phyloP scores from a whole-genome alignment of 768 basidiomycete species.

The Lepiota venenata region DNA sequence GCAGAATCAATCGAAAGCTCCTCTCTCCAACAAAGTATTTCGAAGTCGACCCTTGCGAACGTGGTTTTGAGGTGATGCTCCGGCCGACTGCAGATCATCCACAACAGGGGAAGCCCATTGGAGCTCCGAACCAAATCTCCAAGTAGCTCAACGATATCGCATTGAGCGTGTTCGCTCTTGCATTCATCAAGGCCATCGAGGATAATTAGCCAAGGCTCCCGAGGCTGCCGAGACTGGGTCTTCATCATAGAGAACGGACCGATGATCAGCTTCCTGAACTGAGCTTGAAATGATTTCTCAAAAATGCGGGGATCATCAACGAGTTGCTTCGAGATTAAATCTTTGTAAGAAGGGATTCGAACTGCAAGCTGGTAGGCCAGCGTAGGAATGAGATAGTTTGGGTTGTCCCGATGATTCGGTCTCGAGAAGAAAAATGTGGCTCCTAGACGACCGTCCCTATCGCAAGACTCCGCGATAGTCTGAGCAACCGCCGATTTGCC shows the following conservation, averaged over 20 bases:
- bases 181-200: no score
- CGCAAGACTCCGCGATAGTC: slow-evolving; percentile 4
- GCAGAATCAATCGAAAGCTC: no score
- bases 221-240: no score
- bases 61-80: slow-evolving; percentile 5
- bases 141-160: no score
- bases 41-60: background rate
- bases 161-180: background rate
- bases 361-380: slow-evolving; percentile 8
- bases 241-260: background rate
- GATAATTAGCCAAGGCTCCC: no score
- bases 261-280: slow-evolving; percentile 3
- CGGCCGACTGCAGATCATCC: slow-evolving; percentile 13
- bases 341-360: background rate
- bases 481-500: slow-evolving; percentile 11
- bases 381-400: background rate
- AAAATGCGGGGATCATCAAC: background rate
- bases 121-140: no score
- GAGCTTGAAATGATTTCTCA: background rate
- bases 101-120: background rate
- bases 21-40: no score
- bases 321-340: background rate
- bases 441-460: background rate
- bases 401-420: background rate
- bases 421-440: slow-evolving; percentile 7